Conservation (phyloP, 352 stramenopile genomes). For the Detonula confervacea region DNA sequence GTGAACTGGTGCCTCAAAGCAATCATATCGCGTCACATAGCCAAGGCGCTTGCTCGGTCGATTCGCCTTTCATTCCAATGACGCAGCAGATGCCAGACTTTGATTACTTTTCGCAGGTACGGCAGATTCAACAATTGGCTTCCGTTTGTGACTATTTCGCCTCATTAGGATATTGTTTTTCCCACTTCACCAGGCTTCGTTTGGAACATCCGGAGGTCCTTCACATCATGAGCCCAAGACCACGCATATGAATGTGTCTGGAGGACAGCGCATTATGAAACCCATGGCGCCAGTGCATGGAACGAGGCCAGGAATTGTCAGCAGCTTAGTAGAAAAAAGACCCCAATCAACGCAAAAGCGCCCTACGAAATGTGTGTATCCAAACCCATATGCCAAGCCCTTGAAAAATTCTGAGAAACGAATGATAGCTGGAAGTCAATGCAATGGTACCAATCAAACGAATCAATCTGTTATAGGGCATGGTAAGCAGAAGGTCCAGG, state of each 20-base stretch:
- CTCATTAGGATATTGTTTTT: neutral
- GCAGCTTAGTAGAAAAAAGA: neutral
- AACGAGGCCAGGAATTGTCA: neutral
- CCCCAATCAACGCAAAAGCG: neutral
- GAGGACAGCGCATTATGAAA: neutral
- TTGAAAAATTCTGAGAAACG: neutral
- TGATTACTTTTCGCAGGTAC: slow-evolving; percentile 57
- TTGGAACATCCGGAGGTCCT: slow-evolving; percentile 1
- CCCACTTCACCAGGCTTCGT: slow-evolving; percentile 10
- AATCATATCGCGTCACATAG: neutral
- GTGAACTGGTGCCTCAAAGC: neutral
- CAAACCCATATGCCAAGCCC: neutral
- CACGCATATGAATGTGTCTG: neutral
- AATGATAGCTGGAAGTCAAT: neutral
- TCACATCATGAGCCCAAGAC: neutral
- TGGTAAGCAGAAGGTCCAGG: no score
- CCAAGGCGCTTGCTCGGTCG: neutral
- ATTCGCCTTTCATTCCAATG: slow-evolving; percentile 32
- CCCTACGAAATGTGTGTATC: neutral
- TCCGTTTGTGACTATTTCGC: neutral
- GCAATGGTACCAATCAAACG: no score
- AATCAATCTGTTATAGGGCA: no score
- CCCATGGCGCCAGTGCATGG: neutral
- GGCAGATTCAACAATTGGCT: neutral
- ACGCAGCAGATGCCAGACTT: slow-evolving; percentile 51